Evolutionary conservation across 2,329 filamentous ascomycete species (phyloP), one percentile per base, ranked within the genome.

Genomic region (Moelleriella libera): DNA sequence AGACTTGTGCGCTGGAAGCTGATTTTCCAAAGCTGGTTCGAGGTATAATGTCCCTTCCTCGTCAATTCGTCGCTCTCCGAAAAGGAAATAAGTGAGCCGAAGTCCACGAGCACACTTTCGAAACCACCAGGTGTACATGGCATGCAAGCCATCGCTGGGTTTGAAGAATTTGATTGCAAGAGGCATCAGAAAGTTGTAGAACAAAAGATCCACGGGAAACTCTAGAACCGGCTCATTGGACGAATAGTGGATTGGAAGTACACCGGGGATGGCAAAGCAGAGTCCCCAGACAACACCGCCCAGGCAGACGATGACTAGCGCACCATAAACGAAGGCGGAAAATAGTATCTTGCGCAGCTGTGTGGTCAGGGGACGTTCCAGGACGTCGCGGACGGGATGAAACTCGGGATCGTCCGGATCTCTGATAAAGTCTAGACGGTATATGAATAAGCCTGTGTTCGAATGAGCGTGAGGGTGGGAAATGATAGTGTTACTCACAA

Each of bases 341-440:
- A 97, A 97, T 2, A 89, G 76, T 45, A 98, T 98, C 67, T 98
- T 98, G 48, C 90, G 82, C 34, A 98, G 76, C 64, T 98, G 92
- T 0, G 89, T 95, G 10, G 85, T 82, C 45, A 98, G 83, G 55
- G 84, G 94, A 34, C 92, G 82, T 63, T 98, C 92, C 14, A 98
- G 75, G 10, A 98, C 92, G 63, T 98, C 92, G 39, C 94, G 85
- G 5, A 98, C 90, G 0, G 92, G 92, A 61, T 98, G 92, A 63
- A 98, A 98, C 10, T 92, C 95, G 7, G 94, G 92, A 63, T 98
- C 92, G 63, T 98, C 94, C 6, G 92, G 92, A 63, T 98, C 94
- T 52, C 92, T 81, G 57, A 98, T 98, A 63, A 98, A 98, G 69
- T 96, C 83, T 86, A 51, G 2, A 30, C 10, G 45, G 6, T 5